These are phyloP conservation scores for Rhynchospora breviuscula DNA, from an alignment of 176 grass and related monocot species.

Conservation along the genomic window DNA sequence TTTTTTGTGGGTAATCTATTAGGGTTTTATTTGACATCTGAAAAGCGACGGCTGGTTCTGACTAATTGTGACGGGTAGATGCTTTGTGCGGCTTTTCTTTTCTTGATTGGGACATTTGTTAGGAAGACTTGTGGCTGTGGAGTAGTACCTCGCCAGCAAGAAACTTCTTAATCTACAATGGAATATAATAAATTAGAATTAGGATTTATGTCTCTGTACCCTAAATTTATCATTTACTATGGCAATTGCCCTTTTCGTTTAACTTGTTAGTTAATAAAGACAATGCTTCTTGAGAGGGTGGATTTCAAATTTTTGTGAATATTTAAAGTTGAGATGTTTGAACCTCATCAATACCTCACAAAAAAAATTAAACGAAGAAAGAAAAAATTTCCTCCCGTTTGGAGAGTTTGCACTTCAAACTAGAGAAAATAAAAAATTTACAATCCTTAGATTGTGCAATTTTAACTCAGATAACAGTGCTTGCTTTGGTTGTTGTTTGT, in stretches of 20 bases:
- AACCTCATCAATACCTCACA: too few relatives aligned
- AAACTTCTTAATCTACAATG: neutral
- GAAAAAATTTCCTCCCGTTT: neutral
- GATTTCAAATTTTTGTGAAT: too few relatives aligned
- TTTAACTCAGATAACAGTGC: neutral
- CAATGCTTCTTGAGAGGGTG: too few relatives aligned
- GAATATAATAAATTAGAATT: neutral
- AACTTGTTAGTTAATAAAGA: too few relatives aligned
- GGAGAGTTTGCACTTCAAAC: neutral
- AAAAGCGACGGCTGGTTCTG: neutral
- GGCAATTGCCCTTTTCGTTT: too few relatives aligned
- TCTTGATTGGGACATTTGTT: slow-evolving; percentile 7
- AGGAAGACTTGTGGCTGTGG: slow-evolving; percentile 18
- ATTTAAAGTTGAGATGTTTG: too few relatives aligned
- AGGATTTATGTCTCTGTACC: neutral
- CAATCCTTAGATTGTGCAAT: neutral
- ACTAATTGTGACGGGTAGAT: neutral
- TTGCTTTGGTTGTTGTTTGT: neutral
- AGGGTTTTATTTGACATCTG: slow-evolving; percentile 1
- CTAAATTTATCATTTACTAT: neutral
- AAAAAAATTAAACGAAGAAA: too few relatives aligned
- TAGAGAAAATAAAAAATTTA: too few relatives aligned
- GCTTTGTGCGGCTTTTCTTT: slow-evolving; percentile 8
- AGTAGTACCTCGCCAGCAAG: slow-evolving; percentile 10
- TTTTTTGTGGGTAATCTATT: neutral